A percentile compares a stretch with the other conserved stretches of the same genome.
These are phyloP conservation scores for Sclerospora graminicola DNA, from an alignment of 352 stramenopile species.

Conservation along the genomic window DNA sequence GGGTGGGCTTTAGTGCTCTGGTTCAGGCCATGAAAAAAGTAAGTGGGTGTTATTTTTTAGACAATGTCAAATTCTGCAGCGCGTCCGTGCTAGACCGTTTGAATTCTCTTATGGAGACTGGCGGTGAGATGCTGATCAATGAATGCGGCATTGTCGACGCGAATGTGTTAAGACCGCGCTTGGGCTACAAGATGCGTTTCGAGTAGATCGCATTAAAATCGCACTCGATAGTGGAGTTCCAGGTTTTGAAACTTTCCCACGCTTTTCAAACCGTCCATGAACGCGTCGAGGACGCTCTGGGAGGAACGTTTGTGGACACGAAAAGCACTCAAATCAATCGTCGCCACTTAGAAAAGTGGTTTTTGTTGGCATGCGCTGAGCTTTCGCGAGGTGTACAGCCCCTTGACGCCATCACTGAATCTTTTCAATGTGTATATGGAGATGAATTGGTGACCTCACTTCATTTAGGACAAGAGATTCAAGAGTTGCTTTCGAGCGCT, in stretches of 20 bases:
- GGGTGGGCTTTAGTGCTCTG: conserved; percentile 97
- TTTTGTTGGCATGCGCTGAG: conserved; percentile 46
- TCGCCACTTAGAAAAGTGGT: conserved; percentile 72
- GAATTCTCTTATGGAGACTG: conserved; percentile 98
- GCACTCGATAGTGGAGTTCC: conserved; percentile 43
- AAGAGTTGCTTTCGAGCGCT: conserved; percentile 26
- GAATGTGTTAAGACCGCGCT: conserved; percentile 96
- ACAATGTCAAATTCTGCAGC: conserved; percentile 99
- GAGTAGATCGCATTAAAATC: conserved; percentile 62
- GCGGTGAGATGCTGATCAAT: conserved; percentile 95
- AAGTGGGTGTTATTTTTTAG: conserved; percentile 98
- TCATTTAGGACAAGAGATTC: conserved; percentile 26
- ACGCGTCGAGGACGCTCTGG: conserved; percentile 27
- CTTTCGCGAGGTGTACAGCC: conserved; percentile 41
- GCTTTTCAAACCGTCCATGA: conserved; percentile 57
- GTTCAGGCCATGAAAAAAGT: conserved; percentile 96
- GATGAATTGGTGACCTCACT: conserved; percentile 32
- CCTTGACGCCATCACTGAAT: conserved; percentile 32
- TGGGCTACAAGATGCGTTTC: conserved; percentile 30
- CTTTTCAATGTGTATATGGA: conserved; percentile 61
- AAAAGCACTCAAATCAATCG: conserved; percentile 43
- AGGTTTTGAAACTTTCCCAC: conserved; percentile 46
- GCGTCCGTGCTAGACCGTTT: conserved; percentile 98
- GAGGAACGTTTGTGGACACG: conserved; percentile 10
- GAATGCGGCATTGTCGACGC: conserved; percentile 93